phyloP scores from a whole-genome alignment of 2,329 filamentous ascomycete genomes.

The Phaeosphaeria sp. region DNA sequence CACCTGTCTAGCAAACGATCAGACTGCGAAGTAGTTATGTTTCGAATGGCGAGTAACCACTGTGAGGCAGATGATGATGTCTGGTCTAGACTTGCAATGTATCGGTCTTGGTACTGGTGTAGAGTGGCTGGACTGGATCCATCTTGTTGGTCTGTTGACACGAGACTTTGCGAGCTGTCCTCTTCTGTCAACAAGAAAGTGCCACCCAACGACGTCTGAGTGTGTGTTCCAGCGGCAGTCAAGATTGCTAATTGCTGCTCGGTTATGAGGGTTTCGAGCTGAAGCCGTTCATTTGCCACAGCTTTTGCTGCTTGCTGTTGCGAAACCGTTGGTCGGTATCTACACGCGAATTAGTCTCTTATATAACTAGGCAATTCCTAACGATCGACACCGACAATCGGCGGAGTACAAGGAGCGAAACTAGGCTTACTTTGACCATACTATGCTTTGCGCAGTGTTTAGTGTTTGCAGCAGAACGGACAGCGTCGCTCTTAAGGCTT shows the following conservation, averaged over 20 bases:
- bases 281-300: slow-evolving; percentile 44
- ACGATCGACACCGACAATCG: too few species aligned
- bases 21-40: slow-evolving; percentile 27
- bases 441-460: slow-evolving; percentile 47
- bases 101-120: slow-evolving; percentile 35
- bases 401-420: too few species aligned
- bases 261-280: slow-evolving; percentile 47
- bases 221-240: slow-evolving; percentile 26
- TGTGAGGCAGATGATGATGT: slow-evolving; percentile 24
- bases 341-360: not conserved
- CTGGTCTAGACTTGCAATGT: slow-evolving; percentile 32
- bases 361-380: too few species aligned
- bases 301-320: slow-evolving; percentile 39
- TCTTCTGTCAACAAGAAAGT: slow-evolving; percentile 34
- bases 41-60: slow-evolving; percentile 32
- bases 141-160: slow-evolving; percentile 10
- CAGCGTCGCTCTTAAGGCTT: slow-evolving; percentile 43
- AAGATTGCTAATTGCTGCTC: slow-evolving; percentile 49
- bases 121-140: slow-evolving; percentile 30
- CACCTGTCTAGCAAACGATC: slow-evolving; percentile 40
- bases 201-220: slow-evolving; percentile 18
- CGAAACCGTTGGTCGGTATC: slow-evolving; percentile 35
- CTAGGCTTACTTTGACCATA: slow-evolving; percentile 45
- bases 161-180: slow-evolving; percentile 37
- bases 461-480: slow-evolving; percentile 48